These are phyloP conservation scores for Claviceps sp. DNA, from an alignment of 2,329 filamentous ascomycete species.

Conservation along the genomic window DNA sequence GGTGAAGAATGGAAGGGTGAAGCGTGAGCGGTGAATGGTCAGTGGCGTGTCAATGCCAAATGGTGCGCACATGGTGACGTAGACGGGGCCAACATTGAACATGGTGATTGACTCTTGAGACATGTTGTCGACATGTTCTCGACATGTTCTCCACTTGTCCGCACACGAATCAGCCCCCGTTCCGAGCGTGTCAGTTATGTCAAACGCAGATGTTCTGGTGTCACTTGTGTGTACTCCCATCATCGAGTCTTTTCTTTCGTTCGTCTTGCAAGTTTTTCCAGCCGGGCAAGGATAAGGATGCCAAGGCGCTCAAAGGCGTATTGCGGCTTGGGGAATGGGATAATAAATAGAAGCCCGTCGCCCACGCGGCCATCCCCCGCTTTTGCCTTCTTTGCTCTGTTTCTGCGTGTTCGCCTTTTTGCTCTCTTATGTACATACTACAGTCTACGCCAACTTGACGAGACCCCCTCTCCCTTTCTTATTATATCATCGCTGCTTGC, in stretches of 20 bases:
- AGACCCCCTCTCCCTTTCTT: neutral
- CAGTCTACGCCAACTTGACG: neutral
- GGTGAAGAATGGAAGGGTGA: neutral
- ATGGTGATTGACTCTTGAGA: neutral
- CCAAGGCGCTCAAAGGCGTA: neutral
- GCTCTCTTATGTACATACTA: neutral
- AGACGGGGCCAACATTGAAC: conserved; percentile 7
- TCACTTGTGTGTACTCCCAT: too few relatives aligned
- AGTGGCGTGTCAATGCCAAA: neutral
- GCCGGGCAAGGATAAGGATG: neutral
- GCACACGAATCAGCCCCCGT: too few relatives aligned
- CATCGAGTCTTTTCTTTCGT: too few relatives aligned
- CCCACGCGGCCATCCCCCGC: neutral
- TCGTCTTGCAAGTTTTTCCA: too few relatives aligned
- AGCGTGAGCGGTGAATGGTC: neutral
- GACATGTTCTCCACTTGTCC: too few relatives aligned
- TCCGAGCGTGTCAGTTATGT: too few relatives aligned
- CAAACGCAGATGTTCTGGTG: too few relatives aligned
- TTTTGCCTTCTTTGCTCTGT: neutral
- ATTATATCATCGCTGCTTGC: neutral
- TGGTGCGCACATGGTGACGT: neutral
- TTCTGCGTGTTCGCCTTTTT: neutral
- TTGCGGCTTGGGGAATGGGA: neutral
- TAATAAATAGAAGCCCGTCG: neutral
- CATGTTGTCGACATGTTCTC: too few relatives aligned